phyloP scores from a whole-genome alignment of 345 rosid genomes.

The Microthlaspi erraticum region DNA sequence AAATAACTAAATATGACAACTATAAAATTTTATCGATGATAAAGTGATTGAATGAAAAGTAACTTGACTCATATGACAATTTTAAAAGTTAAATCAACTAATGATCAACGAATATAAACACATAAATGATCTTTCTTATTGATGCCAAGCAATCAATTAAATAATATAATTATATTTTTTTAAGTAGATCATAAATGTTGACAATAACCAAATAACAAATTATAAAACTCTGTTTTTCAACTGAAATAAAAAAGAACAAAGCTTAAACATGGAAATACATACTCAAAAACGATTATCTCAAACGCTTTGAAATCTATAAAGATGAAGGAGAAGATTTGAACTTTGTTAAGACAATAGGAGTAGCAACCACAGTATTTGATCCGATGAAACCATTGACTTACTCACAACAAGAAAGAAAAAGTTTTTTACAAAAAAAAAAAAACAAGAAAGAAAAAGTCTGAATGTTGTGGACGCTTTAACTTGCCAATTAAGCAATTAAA shows the following conservation, averaged over 20 bases:
- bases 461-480: background rate
- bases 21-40: too few species aligned
- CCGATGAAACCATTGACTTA: slow-evolving; percentile 6
- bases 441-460: background rate
- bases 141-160: slow-evolving; percentile 5
- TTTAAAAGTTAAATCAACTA: too few species aligned
- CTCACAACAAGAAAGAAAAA: slow-evolving; percentile 3
- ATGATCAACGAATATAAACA: too few species aligned
- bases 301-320: background rate
- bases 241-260: background rate
- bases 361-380: background rate
- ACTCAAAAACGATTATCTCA: slow-evolving; percentile 2
- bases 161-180: background rate
- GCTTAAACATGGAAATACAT: background rate
- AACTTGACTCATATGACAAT: too few species aligned
- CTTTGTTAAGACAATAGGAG: too few species aligned
- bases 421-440: too few species aligned
- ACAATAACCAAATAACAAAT: background rate
- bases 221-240: background rate
- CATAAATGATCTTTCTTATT: too few species aligned
- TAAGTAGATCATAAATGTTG: background rate
- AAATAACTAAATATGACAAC: too few species aligned
- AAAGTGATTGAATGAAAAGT: too few species aligned
- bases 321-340: background rate
- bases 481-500: slow-evolving; percentile 12